Conservation (phyloP, 108 stramenopile genomes). For the Fistulifera solaris region DNA sequence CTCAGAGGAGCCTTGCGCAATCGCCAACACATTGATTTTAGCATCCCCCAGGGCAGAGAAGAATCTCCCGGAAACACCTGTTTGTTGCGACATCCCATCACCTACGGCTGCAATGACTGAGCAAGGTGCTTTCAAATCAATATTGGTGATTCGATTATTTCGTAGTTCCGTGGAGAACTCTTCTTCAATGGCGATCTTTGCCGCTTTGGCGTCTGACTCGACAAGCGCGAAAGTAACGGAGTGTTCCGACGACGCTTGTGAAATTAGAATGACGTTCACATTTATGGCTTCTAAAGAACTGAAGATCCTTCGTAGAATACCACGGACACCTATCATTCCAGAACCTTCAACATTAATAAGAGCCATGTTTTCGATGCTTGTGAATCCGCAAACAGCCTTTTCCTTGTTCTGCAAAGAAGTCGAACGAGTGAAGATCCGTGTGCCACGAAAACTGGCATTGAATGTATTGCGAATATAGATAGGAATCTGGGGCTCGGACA, state of each 20-base stretch:
- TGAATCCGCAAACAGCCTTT: conserved; percentile 74
- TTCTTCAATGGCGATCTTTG: conserved; percentile 57
- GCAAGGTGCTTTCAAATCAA: conserved; percentile 53
- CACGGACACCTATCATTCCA: conserved; percentile 77
- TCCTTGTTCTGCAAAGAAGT: conserved; percentile 34
- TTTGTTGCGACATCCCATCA: conserved; percentile 66
- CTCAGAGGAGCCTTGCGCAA: conserved; percentile 74
- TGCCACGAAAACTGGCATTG: conserved; percentile 67
- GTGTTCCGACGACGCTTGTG: conserved; percentile 85
- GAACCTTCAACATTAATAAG: conserved; percentile 84
- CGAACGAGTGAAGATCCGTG: conserved; percentile 57
- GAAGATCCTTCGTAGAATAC: conserved; percentile 70
- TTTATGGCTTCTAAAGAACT: conserved; percentile 53
- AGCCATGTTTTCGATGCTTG: conserved; percentile 79
- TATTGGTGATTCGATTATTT: conserved; percentile 34
- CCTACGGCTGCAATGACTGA: conserved; percentile 88
- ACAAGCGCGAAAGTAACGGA: conserved; percentile 73
- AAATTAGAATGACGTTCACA: conserved; percentile 75
- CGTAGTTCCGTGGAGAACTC: conserved; percentile 68
- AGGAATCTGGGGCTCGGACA: conserved; percentile 61
- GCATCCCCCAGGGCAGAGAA: conserved; percentile 79
- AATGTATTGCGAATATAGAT: conserved; percentile 88
- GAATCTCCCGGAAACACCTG: conserved; percentile 79
- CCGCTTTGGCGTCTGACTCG: conserved; percentile 33
- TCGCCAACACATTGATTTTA: conserved; percentile 78